These are phyloP conservation scores for Aureobasidium sp. DNA, from an alignment of 2,329 filamentous ascomycete species.

Conservation along the genomic window DNA sequence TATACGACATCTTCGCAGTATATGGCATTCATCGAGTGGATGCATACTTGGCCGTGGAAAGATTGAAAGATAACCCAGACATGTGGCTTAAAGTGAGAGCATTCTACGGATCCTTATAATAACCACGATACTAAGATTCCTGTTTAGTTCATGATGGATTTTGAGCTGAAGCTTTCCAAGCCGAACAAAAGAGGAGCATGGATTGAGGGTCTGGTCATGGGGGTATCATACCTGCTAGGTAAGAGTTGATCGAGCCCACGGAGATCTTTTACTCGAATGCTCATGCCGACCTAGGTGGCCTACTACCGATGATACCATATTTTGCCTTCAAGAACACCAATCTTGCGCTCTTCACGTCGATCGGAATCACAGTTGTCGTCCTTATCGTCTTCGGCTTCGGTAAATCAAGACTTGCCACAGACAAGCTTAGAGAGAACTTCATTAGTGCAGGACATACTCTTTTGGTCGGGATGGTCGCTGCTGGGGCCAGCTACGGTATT, in stretches of 20 bases:
- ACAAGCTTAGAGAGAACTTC: background rate
- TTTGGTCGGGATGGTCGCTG: conserved; percentile 39
- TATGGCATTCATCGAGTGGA: background rate
- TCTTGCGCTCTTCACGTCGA: conserved; percentile 52
- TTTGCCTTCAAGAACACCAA: conserved; percentile 47
- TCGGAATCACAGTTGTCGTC: conserved; percentile 56
- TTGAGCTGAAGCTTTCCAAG: background rate
- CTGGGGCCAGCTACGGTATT: conserved; percentile 41
- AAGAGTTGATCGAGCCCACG: background rate
- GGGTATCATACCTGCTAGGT: background rate
- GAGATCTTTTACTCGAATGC: background rate
- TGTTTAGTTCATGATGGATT: background rate
- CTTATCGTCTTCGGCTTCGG: conserved; percentile 58
- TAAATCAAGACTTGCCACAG: conserved; percentile 36
- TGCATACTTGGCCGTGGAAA: background rate
- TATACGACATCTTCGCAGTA: background rate
- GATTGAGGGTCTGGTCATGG: background rate
- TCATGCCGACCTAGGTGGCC: conserved; percentile 31
- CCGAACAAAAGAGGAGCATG: background rate
- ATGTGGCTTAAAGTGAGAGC: background rate
- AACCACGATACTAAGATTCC: too few species aligned
- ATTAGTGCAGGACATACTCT: conserved; percentile 23
- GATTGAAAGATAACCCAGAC: background rate
- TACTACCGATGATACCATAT: conserved; percentile 58
- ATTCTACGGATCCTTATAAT: background rate